Evolutionary conservation across 352 stramenopile genomes (phyloP).

Genomic region (Elongisporangium undulatum): DNA sequence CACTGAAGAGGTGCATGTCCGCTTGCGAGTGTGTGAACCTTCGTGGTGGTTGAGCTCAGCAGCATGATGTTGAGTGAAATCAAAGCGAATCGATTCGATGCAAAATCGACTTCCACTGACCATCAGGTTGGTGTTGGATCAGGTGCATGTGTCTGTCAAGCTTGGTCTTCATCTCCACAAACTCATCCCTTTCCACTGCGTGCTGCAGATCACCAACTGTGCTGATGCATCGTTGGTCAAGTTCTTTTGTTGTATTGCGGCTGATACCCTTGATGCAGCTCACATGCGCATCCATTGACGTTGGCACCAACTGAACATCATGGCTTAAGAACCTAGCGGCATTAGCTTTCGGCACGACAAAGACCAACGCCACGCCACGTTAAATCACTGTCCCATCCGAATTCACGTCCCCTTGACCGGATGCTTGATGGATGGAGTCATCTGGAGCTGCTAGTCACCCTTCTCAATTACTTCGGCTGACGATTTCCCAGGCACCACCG

Average conservation of each 20-base stretch:
- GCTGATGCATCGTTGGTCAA: background rate
- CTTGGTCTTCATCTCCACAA: background rate
- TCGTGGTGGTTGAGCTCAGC: too few relatives aligned
- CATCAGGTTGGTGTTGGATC: background rate
- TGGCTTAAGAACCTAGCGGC: background rate
- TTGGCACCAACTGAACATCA: background rate
- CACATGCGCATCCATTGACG: background rate
- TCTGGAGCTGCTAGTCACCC: too few relatives aligned
- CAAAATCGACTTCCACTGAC: too few relatives aligned
- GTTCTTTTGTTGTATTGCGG: background rate
- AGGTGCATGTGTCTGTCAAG: background rate
- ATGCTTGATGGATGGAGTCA: too few relatives aligned
- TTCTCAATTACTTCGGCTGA: too few relatives aligned
- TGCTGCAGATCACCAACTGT: background rate
- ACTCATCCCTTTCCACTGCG: background rate
- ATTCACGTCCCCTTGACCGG: too few relatives aligned
- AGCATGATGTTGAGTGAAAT: too few relatives aligned
- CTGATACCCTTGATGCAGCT: background rate
- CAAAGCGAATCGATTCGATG: too few relatives aligned
- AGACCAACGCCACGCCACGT: background rate
- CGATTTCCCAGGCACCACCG: too few relatives aligned
- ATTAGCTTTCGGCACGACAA: background rate
- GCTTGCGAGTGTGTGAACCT: too few relatives aligned
- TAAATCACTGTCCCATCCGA: background rate
- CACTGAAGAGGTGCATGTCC: too few relatives aligned